Percentiles rank a stretch among this genome's conserved stretches.
Conservation (phyloP, 163 green algal genomes). For the Dunaliella salina region DNA sequence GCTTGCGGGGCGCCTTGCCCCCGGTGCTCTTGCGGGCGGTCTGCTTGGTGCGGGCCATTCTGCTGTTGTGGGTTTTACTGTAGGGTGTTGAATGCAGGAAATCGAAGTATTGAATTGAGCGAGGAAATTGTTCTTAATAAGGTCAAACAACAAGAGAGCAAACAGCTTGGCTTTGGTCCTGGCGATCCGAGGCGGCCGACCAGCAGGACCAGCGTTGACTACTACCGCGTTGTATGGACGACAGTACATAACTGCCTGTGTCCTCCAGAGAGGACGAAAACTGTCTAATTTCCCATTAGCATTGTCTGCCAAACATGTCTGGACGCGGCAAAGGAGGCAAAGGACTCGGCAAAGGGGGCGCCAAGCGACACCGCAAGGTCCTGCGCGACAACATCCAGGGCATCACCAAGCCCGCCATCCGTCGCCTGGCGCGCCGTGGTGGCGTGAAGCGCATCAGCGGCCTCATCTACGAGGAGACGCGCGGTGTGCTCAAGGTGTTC, state of each 20-base stretch:
- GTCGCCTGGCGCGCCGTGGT: constrained; percentile 74
- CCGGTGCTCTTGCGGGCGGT: constrained; percentile 27
- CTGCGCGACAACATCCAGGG: constrained; percentile 92
- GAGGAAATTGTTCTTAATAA: too few species aligned
- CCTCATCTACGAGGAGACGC: constrained; percentile 97
- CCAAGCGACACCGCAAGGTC: constrained; percentile 91
- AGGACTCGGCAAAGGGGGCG: constrained; percentile 88
- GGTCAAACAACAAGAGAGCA: too few species aligned
- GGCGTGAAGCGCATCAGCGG: constrained; percentile 88
- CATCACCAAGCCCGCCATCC: constrained; percentile 89
- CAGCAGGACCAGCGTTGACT: too few species aligned
- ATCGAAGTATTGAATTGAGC: too few species aligned
- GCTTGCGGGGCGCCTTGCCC: constrained; percentile 83
- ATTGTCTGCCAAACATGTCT: constrained; percentile 36
- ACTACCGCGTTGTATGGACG: too few species aligned
- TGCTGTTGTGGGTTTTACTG: too few species aligned
- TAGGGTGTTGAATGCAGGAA: too few species aligned
- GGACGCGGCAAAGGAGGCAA: constrained; percentile 85
- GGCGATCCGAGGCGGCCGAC: too few species aligned
- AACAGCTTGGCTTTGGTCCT: too few species aligned
- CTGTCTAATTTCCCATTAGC: too few species aligned
- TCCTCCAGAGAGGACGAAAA: too few species aligned
- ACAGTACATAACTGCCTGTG: too few species aligned
- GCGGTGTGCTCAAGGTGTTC: constrained; percentile 78
- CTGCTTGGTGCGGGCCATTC: background rate